Evolutionary conservation across 2,329 filamentous ascomycete genomes (phyloP).

Genomic region (Cadophora sp.): DNA sequence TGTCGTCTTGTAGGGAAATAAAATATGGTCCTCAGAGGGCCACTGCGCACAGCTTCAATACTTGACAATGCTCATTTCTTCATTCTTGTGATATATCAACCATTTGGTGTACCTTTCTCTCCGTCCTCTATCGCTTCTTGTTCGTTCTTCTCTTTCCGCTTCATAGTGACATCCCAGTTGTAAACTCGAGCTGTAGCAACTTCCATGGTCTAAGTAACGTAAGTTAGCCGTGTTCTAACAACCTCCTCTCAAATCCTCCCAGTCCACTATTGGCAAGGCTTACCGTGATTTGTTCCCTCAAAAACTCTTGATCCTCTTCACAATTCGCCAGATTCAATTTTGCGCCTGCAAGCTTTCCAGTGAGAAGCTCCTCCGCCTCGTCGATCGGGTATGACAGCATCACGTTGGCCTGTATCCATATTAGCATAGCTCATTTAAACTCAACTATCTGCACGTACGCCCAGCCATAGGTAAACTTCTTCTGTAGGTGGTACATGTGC

Average conservation of each 20-base stretch:
- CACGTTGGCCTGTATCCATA: conserved; percentile 76
- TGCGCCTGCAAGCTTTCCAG: conserved; percentile 79
- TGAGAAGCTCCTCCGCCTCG: conserved; percentile 82
- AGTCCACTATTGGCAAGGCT: conserved; percentile 42
- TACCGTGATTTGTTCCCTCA: conserved; percentile 96
- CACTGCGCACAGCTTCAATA: background rate
- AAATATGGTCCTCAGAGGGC: background rate
- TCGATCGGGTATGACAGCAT: conserved; percentile 95
- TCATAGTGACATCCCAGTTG: conserved; percentile 98
- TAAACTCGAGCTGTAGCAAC: conserved; percentile 97
- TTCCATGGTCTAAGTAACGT: conserved; percentile 65
- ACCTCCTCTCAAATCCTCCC: background rate
- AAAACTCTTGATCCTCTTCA: conserved; percentile 94
- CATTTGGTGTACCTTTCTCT: conserved; percentile 45
- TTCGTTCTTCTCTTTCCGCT: conserved; percentile 85
- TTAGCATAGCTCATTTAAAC: conserved; percentile 26
- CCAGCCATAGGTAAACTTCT: conserved; percentile 98
- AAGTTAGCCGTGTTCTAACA: conserved; percentile 24
- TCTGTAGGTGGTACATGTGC: conserved; percentile 82
- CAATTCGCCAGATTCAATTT: conserved; percentile 84
- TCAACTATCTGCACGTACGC: conserved; percentile 58
- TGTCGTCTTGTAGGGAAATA: background rate
- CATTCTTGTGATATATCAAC: conserved; percentile 31
- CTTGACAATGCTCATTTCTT: conserved; percentile 15
- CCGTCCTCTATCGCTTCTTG: conserved; percentile 53